A percentile compares a stretch with the other conserved stretches of the same genome.
These are phyloP conservation scores for Clonostachys rosea DNA, from an alignment of 2,329 filamentous ascomycete species.

Conservation along the genomic window DNA sequence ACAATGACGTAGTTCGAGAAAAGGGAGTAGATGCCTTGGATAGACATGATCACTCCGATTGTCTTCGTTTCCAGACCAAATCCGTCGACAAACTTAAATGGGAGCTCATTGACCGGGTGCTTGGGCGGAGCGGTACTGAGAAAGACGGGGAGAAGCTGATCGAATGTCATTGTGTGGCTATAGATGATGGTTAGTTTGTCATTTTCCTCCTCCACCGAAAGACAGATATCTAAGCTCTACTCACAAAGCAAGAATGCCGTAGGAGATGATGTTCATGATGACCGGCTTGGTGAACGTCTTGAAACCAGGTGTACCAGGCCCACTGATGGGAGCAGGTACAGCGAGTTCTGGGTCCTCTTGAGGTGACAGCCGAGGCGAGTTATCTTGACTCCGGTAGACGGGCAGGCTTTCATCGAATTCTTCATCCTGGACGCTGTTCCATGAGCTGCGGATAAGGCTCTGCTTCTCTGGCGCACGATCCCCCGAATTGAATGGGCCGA, in stretches of 20 bases:
- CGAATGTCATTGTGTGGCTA: slow-evolving; percentile 95
- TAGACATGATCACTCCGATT: slow-evolving; percentile 82
- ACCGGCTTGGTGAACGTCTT: slow-evolving; percentile 81
- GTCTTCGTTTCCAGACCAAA: slow-evolving; percentile 79
- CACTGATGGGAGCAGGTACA: slow-evolving; percentile 7
- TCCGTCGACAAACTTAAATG: slow-evolving; percentile 85
- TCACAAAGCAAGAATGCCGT: slow-evolving; percentile 92
- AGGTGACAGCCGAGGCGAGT: slow-evolving; percentile 40
- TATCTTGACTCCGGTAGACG: slow-evolving; percentile 61
- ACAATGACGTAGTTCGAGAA: slow-evolving; percentile 81
- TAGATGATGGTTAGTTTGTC: not conserved
- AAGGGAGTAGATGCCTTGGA: slow-evolving; percentile 88
- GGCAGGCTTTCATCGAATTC: slow-evolving; percentile 55
- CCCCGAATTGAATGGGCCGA: slow-evolving; percentile 22
- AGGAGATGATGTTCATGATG: slow-evolving; percentile 80
- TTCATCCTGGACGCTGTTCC: too few relatives aligned
- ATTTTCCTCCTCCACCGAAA: slow-evolving; percentile 7
- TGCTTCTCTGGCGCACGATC: slow-evolving; percentile 48
- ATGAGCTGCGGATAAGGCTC: slow-evolving; percentile 32
- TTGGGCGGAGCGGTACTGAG: slow-evolving; percentile 62
- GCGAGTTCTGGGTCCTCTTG: slow-evolving; percentile 16
- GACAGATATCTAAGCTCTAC: slow-evolving; percentile 28
- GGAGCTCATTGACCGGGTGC: slow-evolving; percentile 54
- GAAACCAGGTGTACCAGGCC: not conserved
- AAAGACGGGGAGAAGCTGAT: slow-evolving; percentile 89